Conservation (phyloP, 2,329 filamentous ascomycete genomes). For the Fusarium neocosmosporiellum region DNA sequence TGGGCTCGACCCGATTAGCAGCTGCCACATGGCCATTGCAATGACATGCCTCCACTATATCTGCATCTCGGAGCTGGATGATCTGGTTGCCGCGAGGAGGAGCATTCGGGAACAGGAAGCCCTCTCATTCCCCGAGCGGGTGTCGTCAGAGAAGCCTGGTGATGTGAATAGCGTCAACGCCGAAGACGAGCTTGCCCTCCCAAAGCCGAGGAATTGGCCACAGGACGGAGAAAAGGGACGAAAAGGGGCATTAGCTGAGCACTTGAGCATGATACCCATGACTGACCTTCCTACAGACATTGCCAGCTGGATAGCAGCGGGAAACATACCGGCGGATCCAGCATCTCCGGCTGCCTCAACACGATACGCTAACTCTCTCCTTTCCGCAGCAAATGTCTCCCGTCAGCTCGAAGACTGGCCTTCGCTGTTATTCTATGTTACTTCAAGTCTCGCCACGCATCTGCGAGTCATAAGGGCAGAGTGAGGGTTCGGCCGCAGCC, state of each 20-base stretch:
- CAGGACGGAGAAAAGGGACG: too few relatives aligned
- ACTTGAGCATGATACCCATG: not conserved
- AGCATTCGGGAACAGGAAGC: not conserved
- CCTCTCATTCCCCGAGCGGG: not conserved
- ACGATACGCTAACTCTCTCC: not conserved
- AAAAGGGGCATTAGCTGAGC: too few relatives aligned
- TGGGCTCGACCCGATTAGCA: not conserved
- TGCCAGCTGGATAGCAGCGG: not conserved
- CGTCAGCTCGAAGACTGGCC: not conserved
- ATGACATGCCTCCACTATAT: conserved; percentile 24
- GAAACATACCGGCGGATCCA: not conserved
- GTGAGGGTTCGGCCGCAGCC: accelerated
- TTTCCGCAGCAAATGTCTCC: not conserved
- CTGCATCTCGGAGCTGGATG: conserved; percentile 15
- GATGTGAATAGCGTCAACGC: not conserved
- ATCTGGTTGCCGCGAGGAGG: not conserved
- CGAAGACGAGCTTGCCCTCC: too few relatives aligned
- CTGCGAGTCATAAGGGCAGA: not conserved
- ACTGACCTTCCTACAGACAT: not conserved
- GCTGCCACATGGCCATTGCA: conserved; percentile 8
- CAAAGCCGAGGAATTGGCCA: too few relatives aligned
- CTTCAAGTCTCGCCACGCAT: not conserved
- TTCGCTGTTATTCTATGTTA: not conserved
- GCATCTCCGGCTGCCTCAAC: not conserved
- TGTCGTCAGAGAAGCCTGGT: not conserved